Evolutionary conservation across 306 rosid genomes (phyloP).

Genomic region (Phaseolus lunatus): DNA sequence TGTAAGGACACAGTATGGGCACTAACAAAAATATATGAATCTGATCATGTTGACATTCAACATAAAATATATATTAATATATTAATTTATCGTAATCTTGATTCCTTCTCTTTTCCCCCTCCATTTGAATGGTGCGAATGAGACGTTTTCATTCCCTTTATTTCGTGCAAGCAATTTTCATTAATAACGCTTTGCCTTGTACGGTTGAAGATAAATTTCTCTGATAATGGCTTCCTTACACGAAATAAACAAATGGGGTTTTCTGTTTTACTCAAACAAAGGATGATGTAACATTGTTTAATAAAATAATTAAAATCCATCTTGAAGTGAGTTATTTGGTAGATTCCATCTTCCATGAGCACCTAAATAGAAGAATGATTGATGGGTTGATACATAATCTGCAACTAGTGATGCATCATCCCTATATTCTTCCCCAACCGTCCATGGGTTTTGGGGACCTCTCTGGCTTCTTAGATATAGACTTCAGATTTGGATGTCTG

Average conservation of each 20-base stretch:
- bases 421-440: constrained; percentile 8
- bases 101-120: constrained; percentile 45
- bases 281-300: background rate
- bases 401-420: background rate
- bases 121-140: constrained; percentile 51
- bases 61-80: constrained; percentile 4
- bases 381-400: background rate
- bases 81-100: constrained; percentile 39
- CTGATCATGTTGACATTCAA: constrained; percentile 44
- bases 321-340: background rate
- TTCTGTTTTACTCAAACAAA: background rate
- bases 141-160: constrained; percentile 38
- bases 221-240: constrained; percentile 1
- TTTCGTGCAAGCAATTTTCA: constrained; percentile 45
- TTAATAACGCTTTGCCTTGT: constrained; percentile 35
- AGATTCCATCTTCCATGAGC: too few relatives aligned
- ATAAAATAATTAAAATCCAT: background rate
- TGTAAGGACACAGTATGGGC: constrained; percentile 34
- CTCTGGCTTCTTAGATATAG: background rate
- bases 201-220: constrained; percentile 26
- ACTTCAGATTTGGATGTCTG: constrained; percentile 33
- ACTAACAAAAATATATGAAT: constrained; percentile 27
- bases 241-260: background rate
- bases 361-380: too few relatives aligned
- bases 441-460: background rate